Conservation (phyloP, 2,329 filamentous ascomycete species). For the Calycina herbarum region DNA sequence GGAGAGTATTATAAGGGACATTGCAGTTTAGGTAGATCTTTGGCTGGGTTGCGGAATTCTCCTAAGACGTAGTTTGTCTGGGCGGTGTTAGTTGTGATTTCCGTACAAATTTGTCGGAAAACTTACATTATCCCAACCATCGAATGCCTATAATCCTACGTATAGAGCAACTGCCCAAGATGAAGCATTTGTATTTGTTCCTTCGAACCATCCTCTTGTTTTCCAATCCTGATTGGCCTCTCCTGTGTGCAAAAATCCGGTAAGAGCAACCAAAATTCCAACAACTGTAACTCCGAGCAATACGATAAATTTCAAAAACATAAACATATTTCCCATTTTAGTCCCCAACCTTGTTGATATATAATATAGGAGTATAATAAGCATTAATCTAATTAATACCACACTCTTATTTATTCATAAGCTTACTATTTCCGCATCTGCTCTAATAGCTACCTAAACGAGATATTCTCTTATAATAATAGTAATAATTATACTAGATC, state of each 20-base stretch:
- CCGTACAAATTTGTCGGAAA: neutral
- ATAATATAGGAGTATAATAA: conserved; percentile 85
- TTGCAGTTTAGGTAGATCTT: conserved; percentile 92
- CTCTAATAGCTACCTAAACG: conserved; percentile 81
- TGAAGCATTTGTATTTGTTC: conserved; percentile 75
- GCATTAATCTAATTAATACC: conserved; percentile 71
- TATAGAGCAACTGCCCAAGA: conserved; percentile 94
- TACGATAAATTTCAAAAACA: conserved; percentile 95
- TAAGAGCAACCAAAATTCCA: conserved; percentile 85
- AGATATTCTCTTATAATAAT: conserved; percentile 99
- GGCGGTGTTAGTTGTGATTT: conserved; percentile 30
- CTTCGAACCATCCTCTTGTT: conserved; percentile 81
- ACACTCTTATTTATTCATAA: no score
- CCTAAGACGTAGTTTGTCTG: conserved; percentile 97
- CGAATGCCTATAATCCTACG: conserved; percentile 97
- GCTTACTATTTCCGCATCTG: conserved; percentile 78
- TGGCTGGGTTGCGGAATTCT: conserved; percentile 87
- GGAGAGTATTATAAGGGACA: conserved; percentile 86
- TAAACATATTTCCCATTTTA: conserved; percentile 84
- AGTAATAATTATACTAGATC: conserved; percentile 87
- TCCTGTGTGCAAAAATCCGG: conserved; percentile 77
- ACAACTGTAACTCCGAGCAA: conserved; percentile 82
- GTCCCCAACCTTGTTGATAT: conserved; percentile 87
- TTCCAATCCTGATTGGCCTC: conserved; percentile 84
- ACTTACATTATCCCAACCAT: conserved; percentile 96